phyloP scores from a whole-genome alignment of 495 filamentous ascomycete species.

The Penicillium waksmanii region DNA sequence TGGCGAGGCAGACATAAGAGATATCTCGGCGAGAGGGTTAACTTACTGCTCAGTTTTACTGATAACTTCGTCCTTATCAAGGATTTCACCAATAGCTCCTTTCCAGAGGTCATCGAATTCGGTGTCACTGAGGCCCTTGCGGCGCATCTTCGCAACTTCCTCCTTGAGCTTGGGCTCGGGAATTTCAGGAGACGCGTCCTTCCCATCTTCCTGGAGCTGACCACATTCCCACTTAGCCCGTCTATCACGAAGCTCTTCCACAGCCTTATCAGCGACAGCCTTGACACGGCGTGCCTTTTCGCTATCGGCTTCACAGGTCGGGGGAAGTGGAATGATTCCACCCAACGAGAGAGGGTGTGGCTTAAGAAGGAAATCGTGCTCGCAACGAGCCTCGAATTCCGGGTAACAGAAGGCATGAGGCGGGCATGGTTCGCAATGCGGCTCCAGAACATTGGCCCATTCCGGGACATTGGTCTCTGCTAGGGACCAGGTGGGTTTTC shows the following conservation, averaged over 20 bases:
- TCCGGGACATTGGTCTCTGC: constrained; percentile 62
- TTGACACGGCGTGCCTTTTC: constrained; percentile 87
- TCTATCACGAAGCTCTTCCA: constrained; percentile 84
- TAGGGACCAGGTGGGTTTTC: constrained; percentile 61
- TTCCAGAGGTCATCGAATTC: constrained; percentile 95
- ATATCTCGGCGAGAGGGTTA: constrained; percentile 39
- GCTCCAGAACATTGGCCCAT: constrained; percentile 69
- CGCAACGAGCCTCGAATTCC: constrained; percentile 75
- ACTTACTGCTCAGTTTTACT: constrained; percentile 78
- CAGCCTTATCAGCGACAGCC: constrained; percentile 81
- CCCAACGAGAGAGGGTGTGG: constrained; percentile 81
- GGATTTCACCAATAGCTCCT: constrained; percentile 83
- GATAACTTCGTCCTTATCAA: constrained; percentile 78
- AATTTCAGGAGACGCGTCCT: constrained; percentile 64
- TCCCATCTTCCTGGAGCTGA: constrained; percentile 66
- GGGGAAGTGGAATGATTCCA: constrained; percentile 81
- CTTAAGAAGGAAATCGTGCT: constrained; percentile 83
- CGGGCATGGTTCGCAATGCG: constrained; percentile 89
- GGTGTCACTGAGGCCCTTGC: constrained; percentile 75
- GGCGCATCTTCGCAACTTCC: constrained; percentile 69
- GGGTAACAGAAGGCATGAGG: constrained; percentile 87
- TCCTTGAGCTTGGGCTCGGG: constrained; percentile 77
- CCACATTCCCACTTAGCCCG: constrained; percentile 91
- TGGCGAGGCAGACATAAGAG: constrained; percentile 15
- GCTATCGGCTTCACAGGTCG: constrained; percentile 93